These are phyloP conservation scores for Bothriochloa decipiens DNA, from an alignment of 176 grass and related monocot genomes.

Conservation along the genomic window DNA sequence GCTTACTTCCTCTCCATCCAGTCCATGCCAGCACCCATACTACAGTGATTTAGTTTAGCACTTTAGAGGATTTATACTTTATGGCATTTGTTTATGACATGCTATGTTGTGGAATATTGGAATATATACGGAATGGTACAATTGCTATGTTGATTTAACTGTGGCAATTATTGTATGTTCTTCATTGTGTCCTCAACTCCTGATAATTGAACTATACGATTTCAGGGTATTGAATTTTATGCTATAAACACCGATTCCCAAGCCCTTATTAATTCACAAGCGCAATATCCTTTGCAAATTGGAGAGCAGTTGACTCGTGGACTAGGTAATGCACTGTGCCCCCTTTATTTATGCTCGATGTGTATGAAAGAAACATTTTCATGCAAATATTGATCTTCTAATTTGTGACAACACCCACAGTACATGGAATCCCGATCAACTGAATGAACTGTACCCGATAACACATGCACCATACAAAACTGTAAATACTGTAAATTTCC, in stretches of 20 bases:
- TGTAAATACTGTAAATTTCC: not conserved
- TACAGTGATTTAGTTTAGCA: not conserved
- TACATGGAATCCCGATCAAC: not conserved
- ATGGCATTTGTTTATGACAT: not conserved
- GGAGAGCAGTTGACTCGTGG: slow-evolving; percentile 95
- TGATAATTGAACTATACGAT: slow-evolving; percentile 42
- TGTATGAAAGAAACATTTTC: not conserved
- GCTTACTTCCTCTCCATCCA: not conserved
- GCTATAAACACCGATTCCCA: slow-evolving; percentile 96
- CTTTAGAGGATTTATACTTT: not conserved
- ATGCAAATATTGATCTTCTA: not conserved
- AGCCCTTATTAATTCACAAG: slow-evolving; percentile 81
- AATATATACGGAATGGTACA: not conserved
- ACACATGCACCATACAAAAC: not conserved
- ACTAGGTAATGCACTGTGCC: slow-evolving; percentile 61
- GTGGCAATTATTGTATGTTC: not conserved
- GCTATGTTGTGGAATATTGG: not conserved
- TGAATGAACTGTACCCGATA: not conserved
- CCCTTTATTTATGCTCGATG: not conserved
- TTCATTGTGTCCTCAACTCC: not conserved
- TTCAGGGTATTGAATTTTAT: slow-evolving; percentile 92
- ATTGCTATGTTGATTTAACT: not conserved
- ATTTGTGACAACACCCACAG: not conserved
- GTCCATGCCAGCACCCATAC: not conserved
- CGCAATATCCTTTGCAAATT: slow-evolving; percentile 86